phyloP scores from a whole-genome alignment of 2,329 filamentous ascomycete genomes.

The Apiospora rasikravindrae region DNA sequence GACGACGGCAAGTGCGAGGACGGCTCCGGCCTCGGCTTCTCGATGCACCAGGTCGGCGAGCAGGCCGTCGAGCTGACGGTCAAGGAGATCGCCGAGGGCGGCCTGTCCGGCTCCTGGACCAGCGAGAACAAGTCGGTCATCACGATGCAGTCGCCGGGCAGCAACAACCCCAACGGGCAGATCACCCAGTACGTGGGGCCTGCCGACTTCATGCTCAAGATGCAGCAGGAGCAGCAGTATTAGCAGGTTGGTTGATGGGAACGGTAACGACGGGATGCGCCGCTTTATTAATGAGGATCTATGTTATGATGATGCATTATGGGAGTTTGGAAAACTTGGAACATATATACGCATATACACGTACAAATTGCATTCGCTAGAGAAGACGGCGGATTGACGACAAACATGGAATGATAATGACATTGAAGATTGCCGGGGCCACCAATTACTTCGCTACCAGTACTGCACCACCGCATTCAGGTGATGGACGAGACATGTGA shows the following conservation, averaged over 20 bases:
- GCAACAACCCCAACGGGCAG: constrained; percentile 16
- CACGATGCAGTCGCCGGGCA: background rate
- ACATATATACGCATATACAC: background rate
- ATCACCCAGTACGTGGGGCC: constrained; percentile 12
- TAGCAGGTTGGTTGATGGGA: background rate
- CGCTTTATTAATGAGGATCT: background rate
- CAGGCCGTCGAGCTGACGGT: constrained; percentile 5
- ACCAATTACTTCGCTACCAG: background rate
- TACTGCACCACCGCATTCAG: background rate
- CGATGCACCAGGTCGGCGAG: background rate
- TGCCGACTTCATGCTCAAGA: background rate
- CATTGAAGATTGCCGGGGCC: background rate
- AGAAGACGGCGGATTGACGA: background rate
- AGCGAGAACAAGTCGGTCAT: background rate
- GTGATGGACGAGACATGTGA: background rate
- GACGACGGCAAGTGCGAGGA: constrained; percentile 3
- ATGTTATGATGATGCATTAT: background rate
- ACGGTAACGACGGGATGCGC: too few species aligned
- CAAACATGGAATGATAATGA: background rate
- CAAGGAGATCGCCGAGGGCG: background rate
- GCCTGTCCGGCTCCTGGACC: background rate
- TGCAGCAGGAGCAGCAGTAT: background rate
- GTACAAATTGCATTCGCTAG: background rate
- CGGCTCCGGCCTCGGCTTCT: constrained; percentile 15
- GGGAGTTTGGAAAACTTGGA: background rate